Conservation (phyloP, 2,329 filamentous ascomycete genomes). For the Mycosphaerella sp. region DNA sequence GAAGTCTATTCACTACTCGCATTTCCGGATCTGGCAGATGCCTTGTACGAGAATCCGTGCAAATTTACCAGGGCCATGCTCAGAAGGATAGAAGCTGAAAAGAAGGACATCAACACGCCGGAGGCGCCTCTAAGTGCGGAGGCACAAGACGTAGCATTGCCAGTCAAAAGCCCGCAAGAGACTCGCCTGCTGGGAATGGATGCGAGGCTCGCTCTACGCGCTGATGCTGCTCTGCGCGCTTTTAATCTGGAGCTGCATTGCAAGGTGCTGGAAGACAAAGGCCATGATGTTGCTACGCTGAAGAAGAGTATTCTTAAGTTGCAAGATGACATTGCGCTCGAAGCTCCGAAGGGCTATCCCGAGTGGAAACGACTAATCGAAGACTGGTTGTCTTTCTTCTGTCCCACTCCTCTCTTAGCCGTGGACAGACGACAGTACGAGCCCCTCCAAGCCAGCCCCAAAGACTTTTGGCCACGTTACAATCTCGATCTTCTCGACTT, state of each 20-base stretch:
- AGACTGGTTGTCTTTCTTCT: conserved; percentile 24
- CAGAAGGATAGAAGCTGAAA: not conserved
- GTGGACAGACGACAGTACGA: conserved; percentile 70
- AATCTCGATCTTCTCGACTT: conserved; percentile 59
- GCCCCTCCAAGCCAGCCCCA: conserved; percentile 52
- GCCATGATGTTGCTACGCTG: conserved; percentile 3
- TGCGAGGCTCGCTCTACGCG: not conserved
- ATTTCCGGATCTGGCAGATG: conserved; percentile 2
- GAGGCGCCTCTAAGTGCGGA: not conserved
- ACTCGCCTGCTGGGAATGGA: not conserved
- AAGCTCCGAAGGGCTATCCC: not conserved
- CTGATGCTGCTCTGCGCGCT: conserved; percentile 8
- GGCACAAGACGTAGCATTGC: not conserved
- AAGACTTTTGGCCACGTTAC: conserved; percentile 62
- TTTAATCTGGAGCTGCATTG: conserved; percentile 30
- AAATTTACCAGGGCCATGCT: not conserved
- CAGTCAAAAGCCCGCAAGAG: not conserved
- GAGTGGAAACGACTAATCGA: conserved; percentile 11
- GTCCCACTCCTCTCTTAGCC: conserved; percentile 37
- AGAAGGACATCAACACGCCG: not conserved
- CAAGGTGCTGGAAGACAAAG: conserved; percentile 22
- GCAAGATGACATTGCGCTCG: not conserved
- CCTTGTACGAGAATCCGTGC: not conserved
- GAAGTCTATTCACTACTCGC: not conserved
- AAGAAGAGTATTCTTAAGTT: conserved; percentile 11